phyloP scores from a whole-genome alignment of 73 alveolate species.

The Paramecium pentaurelia region DNA sequence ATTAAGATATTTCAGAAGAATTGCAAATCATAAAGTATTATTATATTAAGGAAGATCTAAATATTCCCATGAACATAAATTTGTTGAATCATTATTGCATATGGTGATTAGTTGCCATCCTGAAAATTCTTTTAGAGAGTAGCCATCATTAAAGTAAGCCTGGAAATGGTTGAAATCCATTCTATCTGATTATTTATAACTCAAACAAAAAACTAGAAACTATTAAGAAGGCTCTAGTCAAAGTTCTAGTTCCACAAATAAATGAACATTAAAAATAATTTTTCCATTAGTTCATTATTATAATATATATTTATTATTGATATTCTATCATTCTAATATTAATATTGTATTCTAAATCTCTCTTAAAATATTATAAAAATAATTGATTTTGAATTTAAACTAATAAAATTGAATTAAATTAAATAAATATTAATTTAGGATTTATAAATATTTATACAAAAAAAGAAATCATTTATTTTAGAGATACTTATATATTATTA shows the following conservation, averaged over 20 bases:
- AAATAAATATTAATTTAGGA: no score
- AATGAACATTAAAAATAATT: neutral
- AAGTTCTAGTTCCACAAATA: conserved; percentile 29
- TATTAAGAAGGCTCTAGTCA: conserved; percentile 27
- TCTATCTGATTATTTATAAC: neutral
- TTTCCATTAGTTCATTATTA: neutral
- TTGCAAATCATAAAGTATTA: neutral
- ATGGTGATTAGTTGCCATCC: conserved; percentile 54
- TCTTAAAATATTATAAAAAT: no score
- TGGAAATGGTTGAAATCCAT: conserved; percentile 47
- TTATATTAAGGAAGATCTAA: neutral
- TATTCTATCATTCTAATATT: no score
- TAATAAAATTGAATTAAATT: no score
- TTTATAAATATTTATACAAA: no score
- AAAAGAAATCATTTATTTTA: no score
- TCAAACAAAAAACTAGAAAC: neutral
- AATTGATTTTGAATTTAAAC: no score
- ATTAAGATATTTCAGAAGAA: conserved; percentile 10
- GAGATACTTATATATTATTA: neutral
- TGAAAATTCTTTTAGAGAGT: conserved; percentile 1
- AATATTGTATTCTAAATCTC: no score
- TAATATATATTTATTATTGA: neutral
- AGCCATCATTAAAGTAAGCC: conserved; percentile 18
- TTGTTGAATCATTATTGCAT: conserved; percentile 40
- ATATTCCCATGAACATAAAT: conserved; percentile 43